Evolutionary conservation across 176 grass and related monocot species (phyloP), one percentile per base, ranked within the genome.

Genomic region (Avena eriantha): DNA sequence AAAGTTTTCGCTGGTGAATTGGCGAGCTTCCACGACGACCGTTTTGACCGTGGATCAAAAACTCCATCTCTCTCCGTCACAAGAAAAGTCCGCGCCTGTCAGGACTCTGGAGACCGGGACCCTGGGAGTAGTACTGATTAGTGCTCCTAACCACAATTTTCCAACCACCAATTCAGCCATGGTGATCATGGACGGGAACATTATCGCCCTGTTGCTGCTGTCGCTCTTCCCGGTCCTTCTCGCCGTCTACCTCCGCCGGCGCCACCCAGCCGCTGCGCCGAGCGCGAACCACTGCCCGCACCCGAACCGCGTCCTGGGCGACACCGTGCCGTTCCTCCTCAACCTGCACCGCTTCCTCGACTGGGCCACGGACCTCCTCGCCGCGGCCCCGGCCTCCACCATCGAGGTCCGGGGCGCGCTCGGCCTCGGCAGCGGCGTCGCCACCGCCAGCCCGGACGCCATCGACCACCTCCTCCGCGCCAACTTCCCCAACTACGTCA

Each of bases 301-400:
- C 84, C 87, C 94, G 9, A 82, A 96, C 75, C 89, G 68, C 13
- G 10, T 93, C 13, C 26, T 93, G 17, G 94, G 94, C 53, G 90
- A 96, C 82, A 3, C 81, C 18, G 35, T 92, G 45, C 89, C 89
- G 4, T 45, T 93, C 34, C 35, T 92, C 84, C 84, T 79, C 78
- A 96, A 96, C 85, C 85, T 86, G 64, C 89, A 90, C 82, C 91
- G 91, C 61, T 90, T 96, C 81, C 91, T 93, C 70, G 94, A 96
- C 91, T 96, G 94, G 94, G 85, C 79, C 75, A 86, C 91, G 12
- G 91, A 89, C 67, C 87, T 86, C 58, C 78, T 96, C 46, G 75
- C 82, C 29, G 78, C 34, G 10, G 68, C 91, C 47, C 94, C 94
- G 7, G 19, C 89, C 18, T 86, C 41, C 87, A 96, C 91, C 57